Percentiles rank a stretch among this genome's conserved stretches.
Evolutionary conservation across 306 rosid genomes (phyloP).

Genomic region (Acacia confusa): DNA sequence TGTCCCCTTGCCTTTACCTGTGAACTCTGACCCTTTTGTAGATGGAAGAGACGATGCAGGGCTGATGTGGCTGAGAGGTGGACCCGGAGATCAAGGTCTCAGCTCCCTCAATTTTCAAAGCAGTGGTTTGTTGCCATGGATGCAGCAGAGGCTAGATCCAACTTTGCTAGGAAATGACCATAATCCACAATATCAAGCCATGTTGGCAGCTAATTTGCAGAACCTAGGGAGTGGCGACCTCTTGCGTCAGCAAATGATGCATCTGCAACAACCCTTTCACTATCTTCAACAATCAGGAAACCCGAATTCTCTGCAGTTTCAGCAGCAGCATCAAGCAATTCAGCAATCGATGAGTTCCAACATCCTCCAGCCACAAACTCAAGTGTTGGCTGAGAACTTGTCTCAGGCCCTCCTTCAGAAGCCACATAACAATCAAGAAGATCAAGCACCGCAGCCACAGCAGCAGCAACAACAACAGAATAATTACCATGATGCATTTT

Average conservation of each 20-base stretch:
- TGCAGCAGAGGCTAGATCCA: slow-evolving; percentile 87
- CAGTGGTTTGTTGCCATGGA: slow-evolving; percentile 78
- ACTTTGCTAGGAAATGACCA: slow-evolving; percentile 65
- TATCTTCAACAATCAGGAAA: slow-evolving; percentile 66
- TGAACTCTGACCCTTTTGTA: slow-evolving; percentile 34
- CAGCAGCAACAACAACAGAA: slow-evolving; percentile 63
- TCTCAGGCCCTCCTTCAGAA: slow-evolving; percentile 73
- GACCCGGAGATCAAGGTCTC: slow-evolving; percentile 64
- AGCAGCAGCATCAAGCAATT: slow-evolving; percentile 60
- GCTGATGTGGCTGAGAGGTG: slow-evolving; percentile 85
- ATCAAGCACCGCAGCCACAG: slow-evolving; percentile 44
- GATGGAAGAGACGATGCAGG: slow-evolving; percentile 83
- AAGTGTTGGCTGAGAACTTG: slow-evolving; percentile 55
- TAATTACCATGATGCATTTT: slow-evolving; percentile 49
- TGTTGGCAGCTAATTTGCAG: slow-evolving; percentile 83
- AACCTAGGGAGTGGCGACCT: slow-evolving; percentile 71
- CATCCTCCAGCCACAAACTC: slow-evolving; percentile 59
- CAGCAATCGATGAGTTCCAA: slow-evolving; percentile 55
- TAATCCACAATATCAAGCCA: slow-evolving; percentile 83
- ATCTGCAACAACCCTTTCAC: slow-evolving; percentile 71
- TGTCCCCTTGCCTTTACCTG: slow-evolving; percentile 12
- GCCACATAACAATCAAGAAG: slow-evolving; percentile 61
- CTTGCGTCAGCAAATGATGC: slow-evolving; percentile 76
- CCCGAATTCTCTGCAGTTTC: slow-evolving; percentile 66
- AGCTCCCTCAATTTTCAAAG: slow-evolving; percentile 75